Conservation (phyloP, 2,329 filamentous ascomycete species). For the Fusarium euwallaceae region DNA sequence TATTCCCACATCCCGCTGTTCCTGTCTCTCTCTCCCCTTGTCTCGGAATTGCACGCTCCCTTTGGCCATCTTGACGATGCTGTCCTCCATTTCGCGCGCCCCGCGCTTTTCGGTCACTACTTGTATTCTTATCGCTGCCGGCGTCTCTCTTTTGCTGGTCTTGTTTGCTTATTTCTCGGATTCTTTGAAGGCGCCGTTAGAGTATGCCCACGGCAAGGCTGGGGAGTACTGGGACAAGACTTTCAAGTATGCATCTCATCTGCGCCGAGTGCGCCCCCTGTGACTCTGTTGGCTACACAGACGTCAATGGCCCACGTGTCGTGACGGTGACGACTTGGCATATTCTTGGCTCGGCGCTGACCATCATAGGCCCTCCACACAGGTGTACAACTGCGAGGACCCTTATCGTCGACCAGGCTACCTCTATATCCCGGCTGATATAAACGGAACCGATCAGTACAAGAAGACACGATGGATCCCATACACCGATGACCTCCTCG, state of each 20-base stretch:
- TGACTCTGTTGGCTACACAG: not conserved
- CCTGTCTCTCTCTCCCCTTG: conserved; percentile 4
- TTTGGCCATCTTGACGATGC: conserved; percentile 28
- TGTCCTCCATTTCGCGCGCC: conserved; percentile 24
- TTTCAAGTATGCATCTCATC: conserved; percentile 11
- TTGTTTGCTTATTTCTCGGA: conserved; percentile 33
- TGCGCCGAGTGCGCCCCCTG: not conserved
- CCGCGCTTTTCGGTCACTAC: conserved; percentile 24
- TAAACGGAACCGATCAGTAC: conserved; percentile 68
- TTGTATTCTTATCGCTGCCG: conserved; percentile 23
- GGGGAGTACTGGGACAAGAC: conserved; percentile 24
- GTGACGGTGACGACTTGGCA: conserved; percentile 23
- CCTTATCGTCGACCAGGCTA: conserved; percentile 65
- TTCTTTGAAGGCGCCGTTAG: conserved; percentile 25
- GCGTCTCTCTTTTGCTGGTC: conserved; percentile 34
- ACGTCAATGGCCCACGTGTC: not conserved
- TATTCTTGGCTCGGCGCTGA: conserved; percentile 12
- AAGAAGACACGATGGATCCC: conserved; percentile 60
- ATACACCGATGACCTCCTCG: conserved; percentile 63
- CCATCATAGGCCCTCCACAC: not conserved
- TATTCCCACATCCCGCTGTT: not conserved
- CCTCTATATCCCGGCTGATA: conserved; percentile 62
- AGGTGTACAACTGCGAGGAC: conserved; percentile 31
- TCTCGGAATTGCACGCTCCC: not conserved
- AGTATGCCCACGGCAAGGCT: conserved; percentile 29